Conservation (phyloP, 306 rosid genomes). For the Cicer judaicum region DNA sequence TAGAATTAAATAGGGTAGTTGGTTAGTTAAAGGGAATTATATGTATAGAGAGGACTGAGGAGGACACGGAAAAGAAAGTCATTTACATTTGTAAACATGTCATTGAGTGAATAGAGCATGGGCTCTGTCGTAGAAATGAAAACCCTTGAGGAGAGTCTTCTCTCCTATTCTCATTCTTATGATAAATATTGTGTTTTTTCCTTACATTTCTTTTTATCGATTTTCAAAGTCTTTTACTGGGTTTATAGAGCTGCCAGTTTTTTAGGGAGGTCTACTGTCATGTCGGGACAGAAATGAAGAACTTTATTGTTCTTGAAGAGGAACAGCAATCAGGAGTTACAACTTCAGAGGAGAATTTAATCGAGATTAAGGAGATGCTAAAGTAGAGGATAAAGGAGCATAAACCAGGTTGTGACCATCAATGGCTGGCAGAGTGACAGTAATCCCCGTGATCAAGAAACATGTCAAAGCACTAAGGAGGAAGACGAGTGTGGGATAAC, state of each 20-base stretch:
- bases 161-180: not conserved
- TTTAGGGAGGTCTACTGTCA: not conserved
- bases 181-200: not conserved
- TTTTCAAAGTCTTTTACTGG: not conserved
- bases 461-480: not conserved
- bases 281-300: not conserved
- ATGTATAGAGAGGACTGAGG: not conserved
- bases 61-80: not conserved
- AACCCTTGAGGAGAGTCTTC: slow-evolving; percentile 1
- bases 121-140: not conserved
- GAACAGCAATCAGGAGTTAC: not conserved
- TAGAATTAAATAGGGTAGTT: not conserved
- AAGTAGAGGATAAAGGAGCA: not conserved
- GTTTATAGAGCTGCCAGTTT: not conserved
- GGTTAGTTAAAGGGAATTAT: not conserved
- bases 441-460: not conserved
- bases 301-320: not conserved
- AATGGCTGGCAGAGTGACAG: not conserved
- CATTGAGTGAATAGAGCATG: not conserved
- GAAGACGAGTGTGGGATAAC: not conserved
- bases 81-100: not conserved
- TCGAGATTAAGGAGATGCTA: not conserved
- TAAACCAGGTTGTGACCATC: not conserved
- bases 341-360: not conserved
- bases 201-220: not conserved